These are phyloP conservation scores for Tylopilus intermedius DNA, from an alignment of 768 basidiomycete species.

Conservation along the genomic window DNA sequence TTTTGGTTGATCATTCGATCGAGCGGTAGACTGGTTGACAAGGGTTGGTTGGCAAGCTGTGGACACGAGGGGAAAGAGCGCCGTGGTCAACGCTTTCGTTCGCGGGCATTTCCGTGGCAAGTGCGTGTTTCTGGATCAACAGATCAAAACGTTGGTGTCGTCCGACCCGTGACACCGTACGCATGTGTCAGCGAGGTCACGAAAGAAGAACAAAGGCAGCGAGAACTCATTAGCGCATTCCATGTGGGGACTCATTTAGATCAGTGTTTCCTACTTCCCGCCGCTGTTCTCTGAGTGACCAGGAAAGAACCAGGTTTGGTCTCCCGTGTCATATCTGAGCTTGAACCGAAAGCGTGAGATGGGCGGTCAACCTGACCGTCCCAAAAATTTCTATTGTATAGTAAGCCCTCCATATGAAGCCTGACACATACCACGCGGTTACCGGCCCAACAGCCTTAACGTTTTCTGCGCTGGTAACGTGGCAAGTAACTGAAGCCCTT, in stretches of 20 bases:
- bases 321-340: conserved; percentile 9
- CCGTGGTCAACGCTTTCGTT: background rate
- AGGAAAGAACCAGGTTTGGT: background rate
- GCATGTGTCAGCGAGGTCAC: conserved; percentile 12
- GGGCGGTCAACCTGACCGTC: conserved; percentile 1
- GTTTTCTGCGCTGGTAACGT: conserved; percentile 1
- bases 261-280: conserved; percentile 1
- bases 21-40: background rate
- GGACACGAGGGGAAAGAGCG: background rate
- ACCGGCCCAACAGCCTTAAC: background rate
- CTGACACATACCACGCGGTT: conserved; percentile 13
- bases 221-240: background rate
- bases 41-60: conserved; percentile 1
- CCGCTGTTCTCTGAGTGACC: background rate
- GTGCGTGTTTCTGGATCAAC: conserved; percentile 5
- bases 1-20: background rate
- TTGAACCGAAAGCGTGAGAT: conserved; percentile 13
- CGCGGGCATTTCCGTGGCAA: conserved; percentile 17
- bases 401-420: background rate
- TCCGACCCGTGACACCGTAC: background rate
- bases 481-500: background rate
- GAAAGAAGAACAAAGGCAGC: conserved; percentile 1
- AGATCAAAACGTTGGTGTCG: conserved; percentile 4
- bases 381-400: background rate
- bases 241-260: conserved; percentile 7